Conservation (phyloP, 345 rosid species). For the Pugionium dolabratum region DNA sequence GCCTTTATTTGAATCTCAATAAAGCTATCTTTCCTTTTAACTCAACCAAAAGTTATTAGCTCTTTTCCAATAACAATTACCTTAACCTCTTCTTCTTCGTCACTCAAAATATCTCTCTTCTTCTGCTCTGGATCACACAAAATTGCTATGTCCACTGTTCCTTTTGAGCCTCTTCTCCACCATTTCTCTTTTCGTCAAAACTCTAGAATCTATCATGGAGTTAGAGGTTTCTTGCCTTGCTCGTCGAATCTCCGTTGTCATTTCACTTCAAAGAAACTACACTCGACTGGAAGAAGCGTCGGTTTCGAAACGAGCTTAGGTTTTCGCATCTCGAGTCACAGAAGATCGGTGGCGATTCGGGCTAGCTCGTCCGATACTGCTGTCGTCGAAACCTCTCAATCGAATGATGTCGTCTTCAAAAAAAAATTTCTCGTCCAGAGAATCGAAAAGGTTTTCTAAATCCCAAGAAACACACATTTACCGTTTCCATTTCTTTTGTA, state of each 20-base stretch:
- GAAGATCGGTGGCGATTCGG: constrained; percentile 31
- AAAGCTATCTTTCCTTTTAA: constrained; percentile 14
- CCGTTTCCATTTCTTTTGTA: neutral
- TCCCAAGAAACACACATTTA: neutral
- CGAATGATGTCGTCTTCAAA: constrained; percentile 51
- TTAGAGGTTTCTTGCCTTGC: constrained; percentile 21
- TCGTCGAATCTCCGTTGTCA: constrained; percentile 32
- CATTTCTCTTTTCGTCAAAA: constrained; percentile 22
- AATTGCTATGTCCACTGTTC: constrained; percentile 51
- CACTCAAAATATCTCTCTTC: constrained; percentile 9
- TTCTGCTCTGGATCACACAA: constrained; percentile 1
- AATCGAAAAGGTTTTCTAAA: constrained; percentile 52
- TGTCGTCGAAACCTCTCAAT: constrained; percentile 44
- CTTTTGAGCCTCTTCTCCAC: constrained; percentile 48
- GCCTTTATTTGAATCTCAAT: constrained; percentile 21
- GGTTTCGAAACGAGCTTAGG: constrained; percentile 14
- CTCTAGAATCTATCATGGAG: constrained; percentile 20
- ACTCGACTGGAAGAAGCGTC: constrained; percentile 27
- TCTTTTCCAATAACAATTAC: neutral
- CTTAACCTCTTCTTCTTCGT: constrained; percentile 31
- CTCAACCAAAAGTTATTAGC: neutral
- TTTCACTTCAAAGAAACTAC: constrained; percentile 33
- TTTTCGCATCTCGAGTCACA: constrained; percentile 32
- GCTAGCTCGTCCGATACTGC: constrained; percentile 59
- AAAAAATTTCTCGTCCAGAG: constrained; percentile 62